A percentile compares a stretch with the other conserved stretches of the same genome.
Conservation (phyloP, 73 alveolate species). For the Symbiodinium natans region DNA sequence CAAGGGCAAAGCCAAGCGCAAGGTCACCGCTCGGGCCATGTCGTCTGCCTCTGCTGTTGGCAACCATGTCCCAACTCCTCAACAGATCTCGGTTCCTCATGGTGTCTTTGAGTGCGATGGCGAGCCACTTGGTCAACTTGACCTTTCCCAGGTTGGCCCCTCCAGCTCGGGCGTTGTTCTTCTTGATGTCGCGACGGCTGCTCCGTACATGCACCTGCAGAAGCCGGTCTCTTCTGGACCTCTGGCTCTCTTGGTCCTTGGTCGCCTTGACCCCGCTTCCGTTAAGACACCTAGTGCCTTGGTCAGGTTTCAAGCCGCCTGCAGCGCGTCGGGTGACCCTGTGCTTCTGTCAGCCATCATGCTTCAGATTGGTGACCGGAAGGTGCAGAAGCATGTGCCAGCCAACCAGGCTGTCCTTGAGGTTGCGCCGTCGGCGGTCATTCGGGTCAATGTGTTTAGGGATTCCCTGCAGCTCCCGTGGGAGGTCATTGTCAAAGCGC, state of each 20-base stretch:
- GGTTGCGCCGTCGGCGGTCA: background rate
- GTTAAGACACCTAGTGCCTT: background rate
- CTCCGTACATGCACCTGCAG: background rate
- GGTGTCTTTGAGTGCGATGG: background rate
- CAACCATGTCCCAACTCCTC: background rate
- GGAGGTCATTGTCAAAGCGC: background rate
- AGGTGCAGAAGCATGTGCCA: background rate
- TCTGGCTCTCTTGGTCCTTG: background rate
- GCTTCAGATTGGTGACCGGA: background rate
- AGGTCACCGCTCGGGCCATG: too few species aligned
- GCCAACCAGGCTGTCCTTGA: background rate
- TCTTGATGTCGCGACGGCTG: background rate
- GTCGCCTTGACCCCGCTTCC: background rate
- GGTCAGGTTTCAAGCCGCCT: background rate
- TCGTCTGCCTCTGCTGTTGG: too few species aligned
- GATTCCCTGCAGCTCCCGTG: background rate
- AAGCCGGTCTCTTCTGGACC: background rate
- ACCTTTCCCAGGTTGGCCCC: background rate
- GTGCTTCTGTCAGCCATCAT: background rate
- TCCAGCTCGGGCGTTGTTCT: background rate
- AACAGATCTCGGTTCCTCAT: background rate
- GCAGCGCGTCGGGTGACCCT: background rate
- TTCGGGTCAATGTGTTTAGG: background rate
- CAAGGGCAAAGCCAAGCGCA: background rate
- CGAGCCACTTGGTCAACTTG: background rate